Evolutionary conservation across 805 yeast species (phyloP).

Genomic region (Lachancea cidri): DNA sequence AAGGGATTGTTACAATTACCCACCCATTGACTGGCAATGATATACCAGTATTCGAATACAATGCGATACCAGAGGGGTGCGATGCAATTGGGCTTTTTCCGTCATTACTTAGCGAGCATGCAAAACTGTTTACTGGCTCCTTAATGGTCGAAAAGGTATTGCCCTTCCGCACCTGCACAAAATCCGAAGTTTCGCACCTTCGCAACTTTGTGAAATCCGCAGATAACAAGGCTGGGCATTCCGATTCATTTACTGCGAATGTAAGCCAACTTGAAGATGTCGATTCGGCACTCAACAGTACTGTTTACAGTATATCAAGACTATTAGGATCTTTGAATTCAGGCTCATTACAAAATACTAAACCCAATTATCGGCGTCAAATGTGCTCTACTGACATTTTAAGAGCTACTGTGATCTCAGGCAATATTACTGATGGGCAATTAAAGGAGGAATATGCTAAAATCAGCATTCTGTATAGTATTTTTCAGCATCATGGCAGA

Average conservation of each 20-base stretch:
- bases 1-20: conserved; percentile 5
- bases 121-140: neutral
- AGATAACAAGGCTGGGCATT: no score
- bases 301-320: conserved; percentile 1
- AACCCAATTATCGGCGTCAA: conserved; percentile 4
- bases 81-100: conserved; percentile 27
- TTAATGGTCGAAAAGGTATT: neutral
- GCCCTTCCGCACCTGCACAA: conserved; percentile 6
- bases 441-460: conserved; percentile 22
- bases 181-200: neutral
- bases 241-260: no score
- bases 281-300: conserved; percentile 3
- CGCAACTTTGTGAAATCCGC: no score
- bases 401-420: conserved; percentile 17
- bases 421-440: conserved; percentile 9
- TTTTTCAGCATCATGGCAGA: conserved; percentile 10
- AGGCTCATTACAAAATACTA: neutral
- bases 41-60: conserved; percentile 13
- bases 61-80: conserved; percentile 11
- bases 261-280: neutral
- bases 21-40: conserved; percentile 16
- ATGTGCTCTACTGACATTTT: conserved; percentile 25
- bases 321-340: conserved; percentile 5
- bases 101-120: conserved; percentile 13
- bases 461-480: conserved; percentile 16